Conservation (phyloP, 345 rosid genomes). For the Xanthoceras sorbifolium region DNA sequence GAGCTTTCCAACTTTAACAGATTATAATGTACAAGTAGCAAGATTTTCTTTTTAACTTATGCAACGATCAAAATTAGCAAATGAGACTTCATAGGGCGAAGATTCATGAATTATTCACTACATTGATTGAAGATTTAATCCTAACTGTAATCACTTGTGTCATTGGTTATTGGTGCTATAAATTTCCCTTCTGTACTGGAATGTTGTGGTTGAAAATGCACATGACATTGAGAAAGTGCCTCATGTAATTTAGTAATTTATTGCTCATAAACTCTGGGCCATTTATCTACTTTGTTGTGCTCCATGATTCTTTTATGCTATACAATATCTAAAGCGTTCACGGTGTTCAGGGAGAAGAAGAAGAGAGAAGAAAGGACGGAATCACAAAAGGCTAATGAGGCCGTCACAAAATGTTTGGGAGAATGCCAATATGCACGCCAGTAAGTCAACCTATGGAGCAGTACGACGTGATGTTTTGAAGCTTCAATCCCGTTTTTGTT, state of each 20-base stretch:
- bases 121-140: neutral
- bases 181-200: neutral
- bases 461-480: constrained; percentile 3
- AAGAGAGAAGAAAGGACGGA: constrained; percentile 74
- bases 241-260: neutral
- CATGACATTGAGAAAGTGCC: neutral
- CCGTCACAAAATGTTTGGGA: constrained; percentile 66
- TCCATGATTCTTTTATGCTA: neutral
- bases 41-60: neutral
- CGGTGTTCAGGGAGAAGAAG: constrained; percentile 83
- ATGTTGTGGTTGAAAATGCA: neutral
- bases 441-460: constrained; percentile 13
- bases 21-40: neutral
- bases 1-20: neutral
- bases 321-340: constrained; percentile 1
- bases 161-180: neutral
- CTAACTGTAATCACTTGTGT: neutral
- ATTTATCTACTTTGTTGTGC: neutral
- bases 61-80: neutral
- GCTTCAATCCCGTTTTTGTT: constrained; percentile 25
- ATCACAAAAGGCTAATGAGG: constrained; percentile 78
- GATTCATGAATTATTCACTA: neutral
- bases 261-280: neutral
- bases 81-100: neutral
- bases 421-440: constrained; percentile 39